Percentiles rank a stretch among this genome's conserved stretches.
Conservation (phyloP, 805 yeast species). For the Tetrapisispora fleetii region DNA sequence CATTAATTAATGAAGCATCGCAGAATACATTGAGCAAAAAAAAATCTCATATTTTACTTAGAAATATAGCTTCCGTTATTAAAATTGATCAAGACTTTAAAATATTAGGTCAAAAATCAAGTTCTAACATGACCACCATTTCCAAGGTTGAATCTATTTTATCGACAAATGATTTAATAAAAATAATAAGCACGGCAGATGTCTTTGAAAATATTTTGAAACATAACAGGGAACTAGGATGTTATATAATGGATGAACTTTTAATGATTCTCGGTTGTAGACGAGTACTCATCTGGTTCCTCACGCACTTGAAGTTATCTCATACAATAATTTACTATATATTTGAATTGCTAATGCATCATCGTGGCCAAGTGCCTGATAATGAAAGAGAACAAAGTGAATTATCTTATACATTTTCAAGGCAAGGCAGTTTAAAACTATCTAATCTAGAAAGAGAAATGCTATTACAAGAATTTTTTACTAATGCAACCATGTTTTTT, state of each 20-base stretch:
- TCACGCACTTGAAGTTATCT: slow-evolving; percentile 52
- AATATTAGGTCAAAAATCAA: slow-evolving; percentile 21
- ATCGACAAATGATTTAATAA: slow-evolving; percentile 44
- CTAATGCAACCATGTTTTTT: slow-evolving; percentile 40
- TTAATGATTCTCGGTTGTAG: slow-evolving; percentile 59
- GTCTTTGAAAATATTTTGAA: slow-evolving; percentile 44
- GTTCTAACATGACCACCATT: slow-evolving; percentile 11
- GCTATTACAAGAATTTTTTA: slow-evolving; percentile 61
- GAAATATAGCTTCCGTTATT: slow-evolving; percentile 46
- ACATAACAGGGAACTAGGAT: slow-evolving; percentile 43
- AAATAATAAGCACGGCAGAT: slow-evolving; percentile 34
- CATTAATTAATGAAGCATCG: slow-evolving; percentile 15
- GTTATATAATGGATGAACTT: slow-evolving; percentile 57
- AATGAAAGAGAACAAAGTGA: slow-evolving; percentile 7
- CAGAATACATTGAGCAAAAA: slow-evolving; percentile 8
- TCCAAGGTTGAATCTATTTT: slow-evolving; percentile 7
- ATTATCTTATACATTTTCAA: slow-evolving; percentile 31
- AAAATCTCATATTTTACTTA: slow-evolving; percentile 13
- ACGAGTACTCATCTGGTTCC: slow-evolving; percentile 54
- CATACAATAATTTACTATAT: slow-evolving; percentile 51
- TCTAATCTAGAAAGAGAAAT: slow-evolving; percentile 54
- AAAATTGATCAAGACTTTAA: slow-evolving; percentile 28
- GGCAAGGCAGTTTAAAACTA: slow-evolving; percentile 45
- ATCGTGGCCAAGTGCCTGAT: slow-evolving; percentile 37
- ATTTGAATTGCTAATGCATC: slow-evolving; percentile 47